A percentile compares a stretch with the other conserved stretches of the same genome.
Evolutionary conservation across 2,329 filamentous ascomycete species (phyloP).

Genomic region (Penicillium brevicompactum): DNA sequence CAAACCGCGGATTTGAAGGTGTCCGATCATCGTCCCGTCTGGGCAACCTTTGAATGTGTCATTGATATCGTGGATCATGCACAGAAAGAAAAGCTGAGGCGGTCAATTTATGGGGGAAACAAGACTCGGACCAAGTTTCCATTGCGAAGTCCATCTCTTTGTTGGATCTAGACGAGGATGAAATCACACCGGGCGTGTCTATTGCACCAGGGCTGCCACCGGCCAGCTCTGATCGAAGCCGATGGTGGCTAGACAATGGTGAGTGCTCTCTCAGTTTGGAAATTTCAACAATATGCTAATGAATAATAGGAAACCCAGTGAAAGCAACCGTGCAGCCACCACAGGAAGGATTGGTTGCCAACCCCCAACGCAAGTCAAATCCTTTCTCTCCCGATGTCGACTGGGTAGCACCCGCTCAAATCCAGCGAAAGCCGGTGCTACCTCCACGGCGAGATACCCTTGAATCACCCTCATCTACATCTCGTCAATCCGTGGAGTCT

Average conservation of each 20-base stretch:
- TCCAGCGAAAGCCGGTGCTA: constrained; percentile 23
- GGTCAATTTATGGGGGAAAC: constrained; percentile 71
- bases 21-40: constrained; percentile 96
- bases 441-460: constrained; percentile 25
- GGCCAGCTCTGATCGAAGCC: constrained; percentile 62
- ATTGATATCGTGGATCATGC: constrained; percentile 79
- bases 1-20: constrained; percentile 79
- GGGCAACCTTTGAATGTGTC: constrained; percentile 80
- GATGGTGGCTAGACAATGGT: constrained; percentile 68
- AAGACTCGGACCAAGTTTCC: constrained; percentile 62
- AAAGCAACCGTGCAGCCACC: constrained; percentile 72
- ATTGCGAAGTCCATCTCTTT: constrained; percentile 21
- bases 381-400: constrained; percentile 76
- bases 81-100: constrained; percentile 70
- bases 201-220: constrained; percentile 75
- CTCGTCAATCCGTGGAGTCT: not conserved
- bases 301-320: constrained; percentile 64
- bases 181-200: constrained; percentile 77
- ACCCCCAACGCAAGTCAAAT: constrained; percentile 74
- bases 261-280: constrained; percentile 24
- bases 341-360: constrained; percentile 63
- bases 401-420: constrained; percentile 62
- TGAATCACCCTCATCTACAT: not conserved
- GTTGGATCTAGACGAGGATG: constrained; percentile 62
- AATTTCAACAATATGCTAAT: constrained; percentile 6